A percentile compares a stretch with the other conserved stretches of the same genome.
These are phyloP conservation scores for Pseudocercospora vitis DNA, from an alignment of 2,329 filamentous ascomycete genomes.

Conservation along the genomic window DNA sequence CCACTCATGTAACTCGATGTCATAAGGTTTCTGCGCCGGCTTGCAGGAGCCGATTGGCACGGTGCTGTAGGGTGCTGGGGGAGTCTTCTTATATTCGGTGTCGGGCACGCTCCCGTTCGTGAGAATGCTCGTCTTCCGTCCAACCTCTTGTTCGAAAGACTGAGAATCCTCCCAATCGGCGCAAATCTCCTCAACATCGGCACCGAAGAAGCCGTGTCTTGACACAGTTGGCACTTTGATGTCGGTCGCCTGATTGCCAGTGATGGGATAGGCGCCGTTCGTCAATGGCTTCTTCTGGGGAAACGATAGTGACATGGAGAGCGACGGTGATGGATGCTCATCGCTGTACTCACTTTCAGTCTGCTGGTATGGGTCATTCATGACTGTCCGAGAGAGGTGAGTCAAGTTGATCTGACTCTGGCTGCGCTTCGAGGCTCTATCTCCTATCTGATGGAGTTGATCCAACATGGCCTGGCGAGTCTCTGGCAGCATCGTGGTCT, in stretches of 20 bases:
- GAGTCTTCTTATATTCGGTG: constrained; percentile 3
- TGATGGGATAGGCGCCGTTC: not conserved
- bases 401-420: constrained; percentile 27
- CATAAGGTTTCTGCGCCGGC: constrained; percentile 25
- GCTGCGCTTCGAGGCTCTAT: constrained; percentile 32
- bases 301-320: not conserved
- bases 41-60: constrained; percentile 2
- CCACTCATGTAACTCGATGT: constrained; percentile 45
- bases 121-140: constrained; percentile 15
- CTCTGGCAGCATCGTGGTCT: constrained; percentile 7
- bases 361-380: constrained; percentile 35
- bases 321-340: not conserved
- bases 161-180: constrained; percentile 10
- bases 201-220: not conserved
- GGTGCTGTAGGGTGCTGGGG: not conserved
- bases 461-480: constrained; percentile 30
- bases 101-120: constrained; percentile 18
- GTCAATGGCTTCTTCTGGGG: not conserved
- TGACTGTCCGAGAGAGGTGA: constrained; percentile 33
- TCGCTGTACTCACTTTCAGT: not conserved
- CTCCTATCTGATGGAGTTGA: constrained; percentile 33
- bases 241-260: not conserved
- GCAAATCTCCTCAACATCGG: constrained; percentile 6
- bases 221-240: constrained; percentile 1
- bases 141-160: not conserved